These are phyloP conservation scores for Iberis pinnata DNA, from an alignment of 345 rosid species.

Conservation along the genomic window DNA sequence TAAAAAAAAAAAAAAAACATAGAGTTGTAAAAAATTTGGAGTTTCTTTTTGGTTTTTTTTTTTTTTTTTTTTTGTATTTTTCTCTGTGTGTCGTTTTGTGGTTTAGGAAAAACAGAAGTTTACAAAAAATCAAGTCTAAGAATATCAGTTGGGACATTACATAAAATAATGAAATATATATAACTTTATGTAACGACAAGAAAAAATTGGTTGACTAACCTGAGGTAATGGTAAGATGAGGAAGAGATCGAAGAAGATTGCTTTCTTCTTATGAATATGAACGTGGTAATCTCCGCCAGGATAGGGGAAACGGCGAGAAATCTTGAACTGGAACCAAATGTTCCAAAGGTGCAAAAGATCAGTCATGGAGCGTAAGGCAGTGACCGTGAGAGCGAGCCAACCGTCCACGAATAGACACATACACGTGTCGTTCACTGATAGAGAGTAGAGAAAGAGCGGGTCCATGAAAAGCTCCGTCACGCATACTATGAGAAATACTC, in stretches of 20 bases:
- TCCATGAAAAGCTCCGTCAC: conserved; percentile 83
- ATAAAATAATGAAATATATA: too few species aligned
- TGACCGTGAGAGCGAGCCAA: conserved; percentile 85
- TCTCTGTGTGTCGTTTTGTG: too few species aligned
- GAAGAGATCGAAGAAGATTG: conserved; percentile 76
- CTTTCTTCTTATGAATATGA: conserved; percentile 60
- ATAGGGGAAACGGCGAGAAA: conserved; percentile 37
- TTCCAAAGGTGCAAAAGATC: conserved; percentile 84
- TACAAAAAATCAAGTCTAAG: too few species aligned
- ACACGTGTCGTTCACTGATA: conserved; percentile 60
- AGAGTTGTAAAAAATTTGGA: too few species aligned
- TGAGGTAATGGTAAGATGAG: conserved; percentile 84
- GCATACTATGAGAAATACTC: conserved; percentile 67
- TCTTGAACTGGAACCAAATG: conserved; percentile 71
- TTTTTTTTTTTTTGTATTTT: too few species aligned
- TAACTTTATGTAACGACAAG: too few species aligned
- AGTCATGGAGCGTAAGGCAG: conserved; percentile 86
- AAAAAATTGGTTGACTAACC: conserved; percentile 45
- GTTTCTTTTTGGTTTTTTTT: too few species aligned
- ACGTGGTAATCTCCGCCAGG: conserved; percentile 21
- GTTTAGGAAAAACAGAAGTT: too few species aligned
- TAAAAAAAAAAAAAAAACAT: too few species aligned
- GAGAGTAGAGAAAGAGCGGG: conserved; percentile 87
- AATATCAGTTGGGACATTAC: too few species aligned
- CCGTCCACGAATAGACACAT: conserved; percentile 87